Conservation (phyloP, 2,329 filamentous ascomycete species). For the Neopestalotiopsis sp. region DNA sequence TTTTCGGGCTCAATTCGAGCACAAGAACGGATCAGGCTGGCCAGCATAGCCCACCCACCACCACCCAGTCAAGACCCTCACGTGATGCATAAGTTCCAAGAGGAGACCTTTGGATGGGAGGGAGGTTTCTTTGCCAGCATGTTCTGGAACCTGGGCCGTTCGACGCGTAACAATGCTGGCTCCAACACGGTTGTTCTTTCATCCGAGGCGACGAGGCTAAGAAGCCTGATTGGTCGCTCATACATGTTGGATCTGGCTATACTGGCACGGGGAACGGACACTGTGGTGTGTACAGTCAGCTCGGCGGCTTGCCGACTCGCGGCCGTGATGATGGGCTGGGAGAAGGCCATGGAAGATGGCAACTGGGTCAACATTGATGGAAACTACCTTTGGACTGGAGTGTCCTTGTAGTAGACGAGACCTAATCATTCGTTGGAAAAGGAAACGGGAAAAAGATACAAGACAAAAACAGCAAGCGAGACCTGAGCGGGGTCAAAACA, state of each 20-base stretch:
- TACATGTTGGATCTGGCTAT: conserved; percentile 84
- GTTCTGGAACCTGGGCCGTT: conserved; percentile 78
- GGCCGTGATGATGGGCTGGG: conserved; percentile 88
- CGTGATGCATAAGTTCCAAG: conserved; percentile 69
- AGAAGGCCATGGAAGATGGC: conserved; percentile 62
- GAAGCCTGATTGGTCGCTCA: conserved; percentile 78
- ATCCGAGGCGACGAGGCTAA: conserved; percentile 65
- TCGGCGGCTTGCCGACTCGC: conserved; percentile 74
- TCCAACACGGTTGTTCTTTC: conserved; percentile 44
- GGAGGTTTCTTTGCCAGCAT: conserved; percentile 83
- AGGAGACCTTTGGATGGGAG: conserved; percentile 84
- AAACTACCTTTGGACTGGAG: conserved; percentile 64
- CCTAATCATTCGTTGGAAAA: neutral
- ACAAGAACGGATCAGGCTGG: conserved; percentile 78
- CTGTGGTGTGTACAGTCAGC: conserved; percentile 77
- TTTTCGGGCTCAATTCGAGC: conserved; percentile 64
- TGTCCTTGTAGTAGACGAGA: conserved; percentile 28
- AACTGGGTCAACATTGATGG: conserved; percentile 84
- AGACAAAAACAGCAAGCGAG: neutral
- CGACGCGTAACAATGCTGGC: conserved; percentile 43
- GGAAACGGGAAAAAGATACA: neutral
- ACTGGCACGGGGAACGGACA: conserved; percentile 69
- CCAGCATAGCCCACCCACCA: conserved; percentile 61
- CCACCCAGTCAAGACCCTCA: conserved; percentile 47
- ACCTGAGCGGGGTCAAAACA: neutral